Evolutionary conservation across 164 flowering plant genomes (phyloP), one percentile per base, ranked within the genome.

Genomic region (Dillenia turbinata): DNA sequence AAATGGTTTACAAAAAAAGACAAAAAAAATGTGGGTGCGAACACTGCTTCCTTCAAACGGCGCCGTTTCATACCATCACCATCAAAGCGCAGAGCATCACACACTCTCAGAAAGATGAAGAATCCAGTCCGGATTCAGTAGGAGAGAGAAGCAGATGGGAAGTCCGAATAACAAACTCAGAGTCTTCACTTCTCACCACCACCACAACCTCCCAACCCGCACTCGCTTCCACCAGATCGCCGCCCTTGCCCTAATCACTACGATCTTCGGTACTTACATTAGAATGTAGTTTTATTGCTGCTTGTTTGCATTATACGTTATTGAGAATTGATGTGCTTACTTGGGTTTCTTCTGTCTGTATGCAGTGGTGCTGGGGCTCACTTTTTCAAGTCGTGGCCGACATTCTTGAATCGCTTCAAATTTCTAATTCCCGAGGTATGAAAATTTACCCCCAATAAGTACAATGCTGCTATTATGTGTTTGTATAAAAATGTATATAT

Each of bases 361-460:
- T 63, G 52, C 81, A 95, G 99, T 80, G 99, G 99, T 69, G 90
- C 89, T 65, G 99, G 99, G 44, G 97, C 96, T 75, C 92, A 86
- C 80, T 81, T 95, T 60, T 95, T 95, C 69, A 86, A 76, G 60
- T 95, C 97, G 9, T 95, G 97, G 99, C 79, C 89, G 26, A 81
- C 79, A 40, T 95, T 76, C 68, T 73, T 89, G 68, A 95, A 95
- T 64, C 90, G 96, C 44, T 88, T 97, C 47, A 89, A 89, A 47
- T 77, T 95, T 66, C 90, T 95, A 47, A 91, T 96, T 40, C 97
- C 99, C 24, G 97, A 95, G 97, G 97, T 91, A 83, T 33, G 40
- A 33, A 33, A 33, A 33, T 33, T 33, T 33, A 5, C 40, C 5
- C 5, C 40, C 40, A 33, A 33, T 5, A 33, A 33, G 40, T 33